These are phyloP conservation scores for Aristolochia californica DNA, from an alignment of 164 flowering plant species.

Conservation along the genomic window DNA sequence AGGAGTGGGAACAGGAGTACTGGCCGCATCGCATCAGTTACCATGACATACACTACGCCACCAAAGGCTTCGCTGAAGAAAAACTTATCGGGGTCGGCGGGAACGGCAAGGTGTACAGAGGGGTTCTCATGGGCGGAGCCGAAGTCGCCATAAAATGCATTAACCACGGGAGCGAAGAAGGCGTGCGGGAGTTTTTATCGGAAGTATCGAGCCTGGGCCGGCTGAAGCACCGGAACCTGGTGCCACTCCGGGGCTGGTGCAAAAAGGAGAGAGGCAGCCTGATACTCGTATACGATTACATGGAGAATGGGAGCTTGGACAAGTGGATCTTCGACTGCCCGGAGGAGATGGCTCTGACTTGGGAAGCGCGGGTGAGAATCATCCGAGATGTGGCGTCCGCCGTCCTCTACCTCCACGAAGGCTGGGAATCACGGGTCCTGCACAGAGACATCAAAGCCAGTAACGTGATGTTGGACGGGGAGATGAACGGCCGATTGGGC, in stretches of 20 bases:
- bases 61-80: slow-evolving; percentile 28
- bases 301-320: slow-evolving; percentile 48
- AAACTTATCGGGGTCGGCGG: slow-evolving; percentile 33
- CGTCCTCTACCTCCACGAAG: slow-evolving; percentile 36
- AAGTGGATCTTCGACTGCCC: slow-evolving; percentile 28
- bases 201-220: slow-evolving; percentile 46
- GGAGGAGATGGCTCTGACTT: slow-evolving; percentile 16
- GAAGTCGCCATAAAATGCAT: slow-evolving; percentile 39
- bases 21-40: slow-evolving; percentile 41
- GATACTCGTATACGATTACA: slow-evolving; percentile 32
- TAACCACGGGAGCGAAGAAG: slow-evolving; percentile 18
- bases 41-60: slow-evolving; percentile 23
- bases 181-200: slow-evolving; percentile 32
- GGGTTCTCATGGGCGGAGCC: slow-evolving; percentile 18
- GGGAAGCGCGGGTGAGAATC: slow-evolving; percentile 27
- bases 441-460: slow-evolving; percentile 50
- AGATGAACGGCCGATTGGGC: slow-evolving; percentile 35
- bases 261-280: slow-evolving; percentile 24
- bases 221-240: slow-evolving; percentile 40
- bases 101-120: slow-evolving; percentile 37
- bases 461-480: slow-evolving; percentile 39
- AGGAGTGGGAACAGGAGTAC: slow-evolving; percentile 45
- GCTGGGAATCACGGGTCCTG: slow-evolving; percentile 37
- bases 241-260: slow-evolving; percentile 41
- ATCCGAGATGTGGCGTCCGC: slow-evolving; percentile 34